A percentile compares a stretch with the other conserved stretches of the same genome.
These are phyloP conservation scores for Lipomyces mesembrius DNA, from an alignment of 805 yeast species.

Conservation along the genomic window DNA sequence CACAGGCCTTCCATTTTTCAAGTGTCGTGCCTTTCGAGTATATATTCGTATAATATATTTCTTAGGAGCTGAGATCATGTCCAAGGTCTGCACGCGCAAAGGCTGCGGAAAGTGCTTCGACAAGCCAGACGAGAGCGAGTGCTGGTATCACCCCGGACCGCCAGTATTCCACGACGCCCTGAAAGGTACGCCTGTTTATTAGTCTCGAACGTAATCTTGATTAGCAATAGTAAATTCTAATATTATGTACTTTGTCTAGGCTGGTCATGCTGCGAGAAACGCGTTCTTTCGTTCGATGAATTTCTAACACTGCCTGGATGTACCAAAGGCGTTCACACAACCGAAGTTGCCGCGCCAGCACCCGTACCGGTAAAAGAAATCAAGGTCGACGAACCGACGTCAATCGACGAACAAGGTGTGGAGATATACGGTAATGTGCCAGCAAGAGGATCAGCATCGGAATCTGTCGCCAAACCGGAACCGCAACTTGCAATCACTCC, in stretches of 20 bases:
- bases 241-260: slow-evolving; percentile 20
- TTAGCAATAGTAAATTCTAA: background rate
- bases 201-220: background rate
- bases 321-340: slow-evolving; percentile 36
- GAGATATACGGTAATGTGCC: slow-evolving; percentile 32
- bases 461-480: background rate
- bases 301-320: slow-evolving; percentile 40
- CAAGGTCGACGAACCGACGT: slow-evolving; percentile 14
- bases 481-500: slow-evolving; percentile 25
- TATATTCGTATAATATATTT: too few relatives aligned
- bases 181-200: slow-evolving; percentile 27
- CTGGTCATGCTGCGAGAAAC: slow-evolving; percentile 40
- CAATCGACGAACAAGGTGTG: slow-evolving; percentile 32
- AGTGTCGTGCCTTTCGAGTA: background rate
- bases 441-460: slow-evolving; percentile 1
- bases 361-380: slow-evolving; percentile 13
- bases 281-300: slow-evolving; percentile 40
- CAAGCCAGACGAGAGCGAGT: slow-evolving; percentile 27
- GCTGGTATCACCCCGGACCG: slow-evolving; percentile 40
- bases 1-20: background rate
- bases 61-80: slow-evolving; percentile 23
- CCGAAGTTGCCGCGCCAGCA: slow-evolving; percentile 33
- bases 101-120: slow-evolving; percentile 35
- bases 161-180: slow-evolving; percentile 42
- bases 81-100: slow-evolving; percentile 32